phyloP scores from a whole-genome alignment of 768 basidiomycete species.

The Favolaschia claudopus region DNA sequence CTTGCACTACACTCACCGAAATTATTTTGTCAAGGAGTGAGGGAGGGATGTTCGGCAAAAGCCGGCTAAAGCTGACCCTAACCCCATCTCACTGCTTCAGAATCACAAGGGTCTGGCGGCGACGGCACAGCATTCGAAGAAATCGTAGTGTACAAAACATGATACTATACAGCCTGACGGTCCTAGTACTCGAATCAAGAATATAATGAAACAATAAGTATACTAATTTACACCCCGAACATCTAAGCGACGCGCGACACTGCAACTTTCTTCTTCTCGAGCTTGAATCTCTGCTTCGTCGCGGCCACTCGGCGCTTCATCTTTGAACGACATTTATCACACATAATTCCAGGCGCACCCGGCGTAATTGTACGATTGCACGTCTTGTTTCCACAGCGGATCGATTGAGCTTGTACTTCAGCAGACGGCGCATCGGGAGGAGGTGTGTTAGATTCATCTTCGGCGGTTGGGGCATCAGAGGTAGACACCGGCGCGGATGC shows the following conservation, averaged over 20 bases:
- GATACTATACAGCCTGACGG: no score
- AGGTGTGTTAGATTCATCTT: neutral
- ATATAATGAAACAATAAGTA: no score
- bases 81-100: no score
- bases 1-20: constrained; percentile 8
- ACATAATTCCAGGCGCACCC: constrained; percentile 40
- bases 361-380: constrained; percentile 47
- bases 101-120: no score
- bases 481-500: neutral
- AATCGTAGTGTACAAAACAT: no score
- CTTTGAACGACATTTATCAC: constrained; percentile 51
- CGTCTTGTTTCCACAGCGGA: constrained; percentile 41
- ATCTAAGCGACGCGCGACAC: neutral
- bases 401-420: neutral
- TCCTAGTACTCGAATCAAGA: no score
- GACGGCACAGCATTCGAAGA: no score
- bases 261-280: constrained; percentile 45
- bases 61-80: neutral
- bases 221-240: no score
- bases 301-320: constrained; percentile 55
- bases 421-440: neutral
- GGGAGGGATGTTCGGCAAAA: neutral
- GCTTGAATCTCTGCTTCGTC: constrained; percentile 52
- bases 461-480: neutral
- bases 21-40: constrained; percentile 13